phyloP scores from a whole-genome alignment of 78 protist genomes.

The Emiliania huxleyi region DNA sequence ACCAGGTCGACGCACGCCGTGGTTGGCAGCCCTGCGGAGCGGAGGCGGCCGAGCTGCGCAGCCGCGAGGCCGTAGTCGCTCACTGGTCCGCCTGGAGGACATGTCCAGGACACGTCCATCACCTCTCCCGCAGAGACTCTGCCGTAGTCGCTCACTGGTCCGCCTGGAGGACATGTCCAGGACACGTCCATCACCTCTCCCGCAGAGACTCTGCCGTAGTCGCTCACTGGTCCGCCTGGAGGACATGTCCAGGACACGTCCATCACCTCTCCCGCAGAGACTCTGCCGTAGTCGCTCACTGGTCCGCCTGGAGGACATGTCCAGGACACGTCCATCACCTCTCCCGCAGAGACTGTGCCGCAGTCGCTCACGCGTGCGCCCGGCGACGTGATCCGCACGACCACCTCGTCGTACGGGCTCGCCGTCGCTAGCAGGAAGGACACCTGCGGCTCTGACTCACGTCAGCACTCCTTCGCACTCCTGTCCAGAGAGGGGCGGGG shows the following conservation, averaged over 20 bases:
- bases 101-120: too few relatives aligned
- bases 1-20: background rate
- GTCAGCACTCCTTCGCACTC: too few relatives aligned
- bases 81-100: too few relatives aligned
- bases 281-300: background rate
- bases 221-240: background rate
- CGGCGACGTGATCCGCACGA: background rate
- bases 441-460: too few relatives aligned
- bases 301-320: too few relatives aligned
- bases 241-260: too few relatives aligned
- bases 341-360: background rate
- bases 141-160: background rate
- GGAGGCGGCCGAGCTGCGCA: background rate
- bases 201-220: background rate
- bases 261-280: too few relatives aligned
- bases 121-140: background rate
- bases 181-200: too few relatives aligned
- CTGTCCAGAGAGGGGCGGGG: too few relatives aligned
- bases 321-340: too few relatives aligned
- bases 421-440: background rate
- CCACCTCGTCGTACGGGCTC: background rate
- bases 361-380: background rate
- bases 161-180: too few relatives aligned
- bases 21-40: background rate
- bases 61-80: background rate